Percentiles rank a stretch among this genome's conserved stretches.
Evolutionary conservation across 208 protist species (phyloP).

Genomic region (Acanthamoeba triangularis): DNA sequence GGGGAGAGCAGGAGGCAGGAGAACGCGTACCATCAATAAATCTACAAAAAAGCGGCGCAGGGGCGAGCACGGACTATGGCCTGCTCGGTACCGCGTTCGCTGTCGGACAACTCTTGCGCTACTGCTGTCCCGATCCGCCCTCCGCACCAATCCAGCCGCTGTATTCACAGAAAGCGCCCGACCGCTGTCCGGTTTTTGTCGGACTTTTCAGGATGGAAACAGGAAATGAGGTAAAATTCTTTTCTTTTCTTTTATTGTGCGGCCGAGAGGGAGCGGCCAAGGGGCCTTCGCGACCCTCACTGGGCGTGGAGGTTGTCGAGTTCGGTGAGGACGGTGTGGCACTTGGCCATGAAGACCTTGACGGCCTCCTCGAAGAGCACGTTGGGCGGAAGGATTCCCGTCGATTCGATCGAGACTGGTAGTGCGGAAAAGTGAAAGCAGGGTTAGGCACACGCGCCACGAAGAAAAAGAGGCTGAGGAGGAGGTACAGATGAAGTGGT

Average conservation of each 20-base stretch:
- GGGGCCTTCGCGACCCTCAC: too few relatives aligned
- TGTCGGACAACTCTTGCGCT: neutral
- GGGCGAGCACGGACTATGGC: neutral
- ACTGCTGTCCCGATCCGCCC: neutral
- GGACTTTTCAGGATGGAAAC: neutral
- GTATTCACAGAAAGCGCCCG: neutral
- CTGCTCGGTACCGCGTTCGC: neutral
- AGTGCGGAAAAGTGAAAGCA: neutral
- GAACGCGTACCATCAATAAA: slow-evolving; percentile 21
- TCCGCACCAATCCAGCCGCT: slow-evolving; percentile 16
- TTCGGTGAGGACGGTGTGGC: slow-evolving; percentile 24
- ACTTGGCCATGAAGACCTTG: slow-evolving; percentile 73
- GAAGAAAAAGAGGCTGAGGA: neutral
- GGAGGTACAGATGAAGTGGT: slow-evolving; percentile 94
- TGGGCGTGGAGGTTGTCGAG: slow-evolving; percentile 53
- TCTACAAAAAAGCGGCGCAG: neutral
- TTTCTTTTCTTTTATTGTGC: too few relatives aligned
- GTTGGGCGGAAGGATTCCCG: slow-evolving; percentile 73
- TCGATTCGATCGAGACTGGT: slow-evolving; percentile 80
- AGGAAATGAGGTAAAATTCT: neutral
- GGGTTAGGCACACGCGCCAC: neutral
- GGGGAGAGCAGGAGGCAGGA: neutral
- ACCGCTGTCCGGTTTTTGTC: neutral
- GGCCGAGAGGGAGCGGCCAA: too few relatives aligned
- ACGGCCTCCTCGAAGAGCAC: slow-evolving; percentile 74